These are phyloP conservation scores for Plasmodium adleri DNA, from an alignment of 169 alveolate species.

Conservation along the genomic window DNA sequence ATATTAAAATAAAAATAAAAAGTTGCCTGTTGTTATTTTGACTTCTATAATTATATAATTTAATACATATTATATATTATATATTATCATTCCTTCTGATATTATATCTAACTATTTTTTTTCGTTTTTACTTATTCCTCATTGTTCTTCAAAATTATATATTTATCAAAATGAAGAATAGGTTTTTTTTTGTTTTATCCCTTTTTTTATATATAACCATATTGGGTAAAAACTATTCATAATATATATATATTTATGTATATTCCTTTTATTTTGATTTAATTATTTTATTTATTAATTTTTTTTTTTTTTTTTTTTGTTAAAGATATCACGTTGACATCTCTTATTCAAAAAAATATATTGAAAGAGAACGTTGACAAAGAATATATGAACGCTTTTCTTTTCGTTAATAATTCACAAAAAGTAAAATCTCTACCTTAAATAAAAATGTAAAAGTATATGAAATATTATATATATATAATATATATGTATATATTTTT, in stretches of 20 bases:
- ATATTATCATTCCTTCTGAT: no score
- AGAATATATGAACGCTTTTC: conserved; percentile 23
- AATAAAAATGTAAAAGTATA: neutral
- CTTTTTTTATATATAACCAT: no score
- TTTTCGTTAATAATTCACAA: conserved; percentile 57
- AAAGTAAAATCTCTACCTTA: conserved; percentile 10
- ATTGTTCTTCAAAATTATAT: no score
- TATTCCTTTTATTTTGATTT: neutral
- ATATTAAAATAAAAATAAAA: no score
- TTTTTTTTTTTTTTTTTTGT: conserved; percentile 8
- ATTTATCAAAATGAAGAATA: no score
- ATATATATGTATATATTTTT: neutral
- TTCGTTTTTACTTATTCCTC: no score
- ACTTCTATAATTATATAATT: no score
- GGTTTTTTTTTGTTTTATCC: no score
- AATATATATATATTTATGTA: neutral
- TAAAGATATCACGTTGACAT: conserved; percentile 16
- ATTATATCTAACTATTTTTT: no score
- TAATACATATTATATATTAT: no score
- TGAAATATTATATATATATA: neutral
- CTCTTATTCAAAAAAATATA: conserved; percentile 15
- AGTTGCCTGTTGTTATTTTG: no score
- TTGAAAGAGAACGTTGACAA: conserved; percentile 26
- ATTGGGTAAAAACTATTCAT: no score
- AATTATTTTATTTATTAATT: neutral